Evolutionary conservation across 768 basidiomycete genomes (phyloP), one percentile per base, ranked within the genome.

Genomic region (Podaxis sp.): DNA sequence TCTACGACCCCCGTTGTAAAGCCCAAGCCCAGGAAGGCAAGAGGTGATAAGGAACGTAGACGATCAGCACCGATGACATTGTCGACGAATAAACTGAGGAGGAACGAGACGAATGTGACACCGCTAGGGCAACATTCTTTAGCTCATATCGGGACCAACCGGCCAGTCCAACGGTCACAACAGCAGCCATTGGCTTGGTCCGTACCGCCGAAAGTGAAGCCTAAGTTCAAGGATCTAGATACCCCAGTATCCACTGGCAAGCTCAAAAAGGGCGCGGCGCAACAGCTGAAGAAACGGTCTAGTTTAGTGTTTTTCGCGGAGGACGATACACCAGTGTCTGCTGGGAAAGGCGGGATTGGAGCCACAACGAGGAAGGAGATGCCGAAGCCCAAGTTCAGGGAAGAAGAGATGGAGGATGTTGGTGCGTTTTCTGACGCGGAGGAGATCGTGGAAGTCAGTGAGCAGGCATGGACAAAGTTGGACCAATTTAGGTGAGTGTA

Each of bases 81-180:
- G 78, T 60, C 66, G 12, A 63, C 73, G 41, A 60, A 66, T 13
- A 71, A 66, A 40, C 67, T 83, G 65, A 71, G 71, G 66, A 76
- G 82, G 51, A 75, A 76, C 50, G 78, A 80, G 59, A 81, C 79
- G 38, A 84, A 80, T 52, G 72, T 84, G 12, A 83, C 80, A 22
- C 80, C 79, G 26, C 58, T 69, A 22, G 80, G 81, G 20, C 69
- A 75, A 22, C 77, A 80, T 65, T 63, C 70, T 2, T 55, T 70
- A 11, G 60, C 61, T 20, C 48, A 53, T 10, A 46, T 26, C 7
- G 59, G 59, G 17, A 60, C 50, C 10, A 60, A 60, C 36, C 50
- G 59, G 8, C 51, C 59, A 17, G n/a, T 46, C 30, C 22, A 36
- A 15, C 28, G 22, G 15, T 28, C 41, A 33, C 61, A 33, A 56